Percentiles rank a stretch among this genome's conserved stretches.
These are phyloP conservation scores for Calcarisporium arbuscula DNA, from an alignment of 2,329 filamentous ascomycete species.

Conservation along the genomic window DNA sequence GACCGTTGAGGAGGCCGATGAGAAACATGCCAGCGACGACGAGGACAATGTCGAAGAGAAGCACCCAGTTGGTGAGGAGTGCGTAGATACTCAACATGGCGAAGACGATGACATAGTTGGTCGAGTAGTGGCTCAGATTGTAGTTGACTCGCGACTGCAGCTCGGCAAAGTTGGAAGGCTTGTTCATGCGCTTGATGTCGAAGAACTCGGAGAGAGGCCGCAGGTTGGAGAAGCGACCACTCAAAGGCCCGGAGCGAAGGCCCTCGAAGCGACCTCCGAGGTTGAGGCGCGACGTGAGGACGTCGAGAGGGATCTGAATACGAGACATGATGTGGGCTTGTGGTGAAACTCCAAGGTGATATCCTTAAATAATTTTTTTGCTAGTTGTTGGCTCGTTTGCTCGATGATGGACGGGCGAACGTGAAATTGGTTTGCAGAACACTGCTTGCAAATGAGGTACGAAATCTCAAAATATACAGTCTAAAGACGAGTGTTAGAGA, in stretches of 20 bases:
- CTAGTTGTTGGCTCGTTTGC: no score
- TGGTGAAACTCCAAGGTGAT: conserved; percentile 6
- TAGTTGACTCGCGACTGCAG: conserved; percentile 92
- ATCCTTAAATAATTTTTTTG: no score
- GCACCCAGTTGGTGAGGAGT: conserved; percentile 75
- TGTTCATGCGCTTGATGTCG: conserved; percentile 91
- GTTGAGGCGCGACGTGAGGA: conserved; percentile 85
- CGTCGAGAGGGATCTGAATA: conserved; percentile 88
- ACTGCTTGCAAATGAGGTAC: no score
- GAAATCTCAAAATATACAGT: no score
- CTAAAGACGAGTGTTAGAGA: no score
- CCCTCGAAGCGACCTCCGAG: conserved; percentile 77
- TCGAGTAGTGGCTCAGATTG: conserved; percentile 94
- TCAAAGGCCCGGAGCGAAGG: conserved; percentile 71
- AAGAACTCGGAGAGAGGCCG: conserved; percentile 89
- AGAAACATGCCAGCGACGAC: conserved; percentile 82
- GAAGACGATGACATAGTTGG: conserved; percentile 95
- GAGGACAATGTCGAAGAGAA: conserved; percentile 90
- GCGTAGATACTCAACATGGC: conserved; percentile 95
- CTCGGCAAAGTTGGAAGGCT: conserved; percentile 85
- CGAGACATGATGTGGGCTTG: conserved; percentile 57
- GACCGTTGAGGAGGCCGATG: conserved; percentile 83
- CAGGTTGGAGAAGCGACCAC: conserved; percentile 84
- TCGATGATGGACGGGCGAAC: no score
- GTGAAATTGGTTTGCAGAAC: no score